Base-by-base conservation (phyloP, 768 basidiomycete species). In the Agrocybe pediades region DNA sequence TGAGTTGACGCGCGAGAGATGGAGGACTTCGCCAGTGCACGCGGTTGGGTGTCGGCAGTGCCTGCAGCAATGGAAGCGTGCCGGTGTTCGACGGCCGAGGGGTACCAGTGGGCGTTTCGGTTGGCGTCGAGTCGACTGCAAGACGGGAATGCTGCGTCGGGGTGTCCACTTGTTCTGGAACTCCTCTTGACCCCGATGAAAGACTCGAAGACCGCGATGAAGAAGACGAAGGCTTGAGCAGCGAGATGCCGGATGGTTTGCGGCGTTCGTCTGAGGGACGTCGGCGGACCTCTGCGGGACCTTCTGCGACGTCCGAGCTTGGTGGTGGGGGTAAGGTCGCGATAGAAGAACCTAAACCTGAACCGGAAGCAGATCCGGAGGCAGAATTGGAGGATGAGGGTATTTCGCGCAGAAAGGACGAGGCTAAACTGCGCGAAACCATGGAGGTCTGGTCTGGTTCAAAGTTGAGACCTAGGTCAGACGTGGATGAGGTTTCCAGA, bases 181-280 rank as follows among this genome's bases (percentile, higher is more conserved):
- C 27, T 6, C 21, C 45, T 0, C 24, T 39, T 9, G 45, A 30
- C 44, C 51, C 41, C 17, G 63, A 61, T 16, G 60, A 62, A n/a
- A 58, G 33, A 39, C 63, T 66, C 11, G 65, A 66, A 26, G 65
- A 64, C 11, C 65, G 55, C 11, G 65, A 66, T 3, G 62, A 58
- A 2, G 63, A 51, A 4, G 52, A 47, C 23, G 50, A 43, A 7
- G 65, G 65, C 23, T 54, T 71, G 27, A 75, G 65, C 13, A 76
- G 67, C 2, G 73, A 69, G 15, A 77, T 60, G 2, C 76, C 76
- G 3, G 77, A 78, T 2, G 68, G 73, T 51, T 68, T 61, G 19
- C 52, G 43, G 20, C 44, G 46, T 48, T 61, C 47, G 50, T 47
- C 15, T 58, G 48, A 21, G 48, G 19, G 24, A 41, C 29, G 43